Evolutionary conservation across 2,329 filamentous ascomycete genomes (phyloP), one percentile per base, ranked within the genome.

Genomic region (Exserohilum rostratum): DNA sequence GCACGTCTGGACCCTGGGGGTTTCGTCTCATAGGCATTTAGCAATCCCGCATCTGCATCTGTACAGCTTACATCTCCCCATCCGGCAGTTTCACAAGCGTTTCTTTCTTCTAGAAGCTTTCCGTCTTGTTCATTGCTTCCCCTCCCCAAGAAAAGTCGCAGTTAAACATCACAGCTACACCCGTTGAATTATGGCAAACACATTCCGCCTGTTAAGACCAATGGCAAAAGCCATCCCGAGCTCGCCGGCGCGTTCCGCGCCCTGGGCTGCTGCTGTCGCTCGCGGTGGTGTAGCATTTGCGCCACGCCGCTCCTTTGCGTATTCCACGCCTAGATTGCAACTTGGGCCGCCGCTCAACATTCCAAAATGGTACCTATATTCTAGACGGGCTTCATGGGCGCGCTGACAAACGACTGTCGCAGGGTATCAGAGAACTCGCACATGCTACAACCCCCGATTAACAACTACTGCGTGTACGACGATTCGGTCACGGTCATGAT

Each of bases 401-500:
- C n/a, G 3, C 25, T n/a, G 35, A 43, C 57, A 45, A 55, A 22
- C 15, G 12, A 3, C 22, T n/a, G 6, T n/a, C 6, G 3, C 55
- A 97, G 93, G 93, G 87, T 99, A 35, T 84, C 91, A 69, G 86
- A 93, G 74, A 98, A 98, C 77, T 89, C 90, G 0, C 93, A 98
- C 74, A 87, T 98, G 58, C 86, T 97, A 53, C 87, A 96, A 75
- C 95, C 95, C 0, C 95, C 95, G 1, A 88, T 98, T 71, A 97
- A 97, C 80, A 98, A 98, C 80, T 96, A 95, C 81, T 97, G 93
- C 79, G 91, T 98, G 69, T 96, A 96, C 80, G 90, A 96, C 73
- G 85, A 90, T 50, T 85, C 85, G 69, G 85, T 93, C 55, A 92
- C 89, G 37, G 89, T 95, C 72, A 95, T 95, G 90, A 92, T 96